Base-by-base conservation (phyloP, 2,329 filamentous ascomycete species). In the Arthroderma sp. region DNA sequence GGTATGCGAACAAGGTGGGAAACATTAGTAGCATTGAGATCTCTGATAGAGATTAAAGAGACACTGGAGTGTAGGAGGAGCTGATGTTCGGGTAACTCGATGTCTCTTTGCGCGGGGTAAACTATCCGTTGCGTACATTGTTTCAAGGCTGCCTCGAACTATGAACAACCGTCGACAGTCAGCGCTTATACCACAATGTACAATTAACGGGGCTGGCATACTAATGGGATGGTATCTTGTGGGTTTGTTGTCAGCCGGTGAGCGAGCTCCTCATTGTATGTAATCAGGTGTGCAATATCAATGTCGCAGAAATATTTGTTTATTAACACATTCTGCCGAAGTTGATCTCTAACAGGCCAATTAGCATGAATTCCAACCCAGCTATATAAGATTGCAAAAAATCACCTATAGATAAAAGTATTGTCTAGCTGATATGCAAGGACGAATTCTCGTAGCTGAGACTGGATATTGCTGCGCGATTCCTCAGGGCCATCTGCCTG, bases 221-320 rank as follows among this genome's bases (percentile, higher is more conserved):
- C 88, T 44, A 96, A 70, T 48, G 91, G 89, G 48, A 98, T 91
- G 45, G 94, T 83, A 46, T 96, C 88, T 38, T 82, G 83, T 3
- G 91, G 93, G 60, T 95, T 86, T 40, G 84, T 91, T 15, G 83
- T 84, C 50, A 98, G 73, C 59, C 82, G 80, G 64, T 96, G 86
- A 29, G 89, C 91, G 48, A 98, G 74, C 63, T 95, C 87, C 66
- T 96, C 89, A 59, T 94, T 91, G 68, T 88, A 96, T 50, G 83
- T 91, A 63, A 96, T 96, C 48, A 98, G 70, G 62, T 98, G 89
- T 50, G 84, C 86, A 55, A 98, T 86, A 62, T 98, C 88, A 60
- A 98, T 78, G 63, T 98, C 89, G 70, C 91, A 95, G 65, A 82
- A 95, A 68, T 87, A 96, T 56, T 88, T 87, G 62, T 94, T 91